These are phyloP conservation scores for Sporodiniella umbellata DNA, from an alignment of 371 early-diverging fungal genomes.

Conservation along the genomic window DNA sequence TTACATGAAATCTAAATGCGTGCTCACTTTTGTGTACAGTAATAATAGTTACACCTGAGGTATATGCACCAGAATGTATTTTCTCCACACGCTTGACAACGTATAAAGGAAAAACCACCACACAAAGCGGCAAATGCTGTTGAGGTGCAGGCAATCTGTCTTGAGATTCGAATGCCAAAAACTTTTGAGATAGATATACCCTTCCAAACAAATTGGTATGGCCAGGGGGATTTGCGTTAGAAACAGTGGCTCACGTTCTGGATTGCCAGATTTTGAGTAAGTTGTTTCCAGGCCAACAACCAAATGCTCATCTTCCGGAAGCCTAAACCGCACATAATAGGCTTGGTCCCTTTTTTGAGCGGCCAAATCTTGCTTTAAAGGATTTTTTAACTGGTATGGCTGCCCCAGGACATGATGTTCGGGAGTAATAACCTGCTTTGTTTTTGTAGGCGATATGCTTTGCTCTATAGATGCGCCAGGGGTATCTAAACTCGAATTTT, in stretches of 20 bases:
- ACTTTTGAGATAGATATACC: conserved; percentile 77
- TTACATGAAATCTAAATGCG: conserved; percentile 50
- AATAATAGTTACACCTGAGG: conserved; percentile 38
- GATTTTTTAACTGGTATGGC: conserved; percentile 40
- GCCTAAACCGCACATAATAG: conserved; percentile 67
- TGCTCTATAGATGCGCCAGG: conserved; percentile 49
- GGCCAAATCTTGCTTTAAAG: conserved; percentile 57
- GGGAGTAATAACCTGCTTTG: no score
- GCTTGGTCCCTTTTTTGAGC: conserved; percentile 73
- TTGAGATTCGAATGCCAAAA: conserved; percentile 59
- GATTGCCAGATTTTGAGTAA: conserved; percentile 31
- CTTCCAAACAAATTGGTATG: conserved; percentile 51
- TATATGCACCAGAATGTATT: conserved; percentile 46
- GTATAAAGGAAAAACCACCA: conserved; percentile 81
- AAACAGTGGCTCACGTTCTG: conserved; percentile 9
- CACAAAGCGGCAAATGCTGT: conserved; percentile 51
- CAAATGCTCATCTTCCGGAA: conserved; percentile 66
- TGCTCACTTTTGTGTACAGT: conserved; percentile 66
- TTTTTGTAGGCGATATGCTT: conserved; percentile 1
- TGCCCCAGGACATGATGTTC: no score
- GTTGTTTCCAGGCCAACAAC: conserved; percentile 54
- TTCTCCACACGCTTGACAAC: conserved; percentile 89
- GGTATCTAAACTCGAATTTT: conserved; percentile 69
- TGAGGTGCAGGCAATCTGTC: conserved; percentile 46
- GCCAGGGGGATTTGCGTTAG: conserved; percentile 21